A percentile compares a stretch with the other conserved stretches of the same genome.
Evolutionary conservation across 164 flowering plant species (phyloP).

Genomic region (Chloranthus sessilifolius): DNA sequence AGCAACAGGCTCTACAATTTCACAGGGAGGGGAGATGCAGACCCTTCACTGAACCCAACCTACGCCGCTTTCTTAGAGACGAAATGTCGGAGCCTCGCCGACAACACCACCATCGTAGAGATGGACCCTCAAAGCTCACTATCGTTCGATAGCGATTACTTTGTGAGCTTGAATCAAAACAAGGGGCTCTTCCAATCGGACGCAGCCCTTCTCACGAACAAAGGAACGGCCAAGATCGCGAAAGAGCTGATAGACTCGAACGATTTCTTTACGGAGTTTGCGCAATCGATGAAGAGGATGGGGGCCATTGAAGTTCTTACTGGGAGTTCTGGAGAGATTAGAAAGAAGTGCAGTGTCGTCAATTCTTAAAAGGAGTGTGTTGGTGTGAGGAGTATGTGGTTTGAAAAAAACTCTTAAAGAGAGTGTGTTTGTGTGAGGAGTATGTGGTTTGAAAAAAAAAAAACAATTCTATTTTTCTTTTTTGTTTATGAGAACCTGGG

Average conservation of each 20-base stretch:
- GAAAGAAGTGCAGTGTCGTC: slow-evolving; percentile 8
- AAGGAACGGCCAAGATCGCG: not conserved
- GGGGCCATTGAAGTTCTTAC: slow-evolving; percentile 8
- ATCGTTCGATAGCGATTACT: slow-evolving; percentile 37
- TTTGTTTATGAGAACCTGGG: no score
- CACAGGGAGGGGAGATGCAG: slow-evolving; percentile 40
- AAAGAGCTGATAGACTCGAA: not conserved
- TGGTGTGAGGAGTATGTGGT: no score
- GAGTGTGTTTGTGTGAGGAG: no score
- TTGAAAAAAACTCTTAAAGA: no score
- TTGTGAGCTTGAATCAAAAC: slow-evolving; percentile 14
- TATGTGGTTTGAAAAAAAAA: no score
- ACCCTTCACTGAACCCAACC: slow-evolving; percentile 40
- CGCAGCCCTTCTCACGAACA: slow-evolving; percentile 43
- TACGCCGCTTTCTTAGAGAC: slow-evolving; percentile 34
- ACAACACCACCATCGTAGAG: slow-evolving; percentile 24
- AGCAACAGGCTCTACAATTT: slow-evolving; percentile 51
- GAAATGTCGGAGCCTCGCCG: slow-evolving; percentile 26
- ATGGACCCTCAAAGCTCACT: slow-evolving; percentile 44
- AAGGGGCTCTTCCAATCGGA: slow-evolving; percentile 54
- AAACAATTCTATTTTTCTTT: no score
- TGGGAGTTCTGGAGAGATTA: slow-evolving; percentile 10
- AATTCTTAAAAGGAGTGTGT: slow-evolving; percentile 3
- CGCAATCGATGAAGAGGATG: slow-evolving; percentile 15
- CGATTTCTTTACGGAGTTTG: slow-evolving; percentile 1